phyloP scores from a whole-genome alignment of 2,329 filamentous ascomycete species.

The Neonectria faginata region DNA sequence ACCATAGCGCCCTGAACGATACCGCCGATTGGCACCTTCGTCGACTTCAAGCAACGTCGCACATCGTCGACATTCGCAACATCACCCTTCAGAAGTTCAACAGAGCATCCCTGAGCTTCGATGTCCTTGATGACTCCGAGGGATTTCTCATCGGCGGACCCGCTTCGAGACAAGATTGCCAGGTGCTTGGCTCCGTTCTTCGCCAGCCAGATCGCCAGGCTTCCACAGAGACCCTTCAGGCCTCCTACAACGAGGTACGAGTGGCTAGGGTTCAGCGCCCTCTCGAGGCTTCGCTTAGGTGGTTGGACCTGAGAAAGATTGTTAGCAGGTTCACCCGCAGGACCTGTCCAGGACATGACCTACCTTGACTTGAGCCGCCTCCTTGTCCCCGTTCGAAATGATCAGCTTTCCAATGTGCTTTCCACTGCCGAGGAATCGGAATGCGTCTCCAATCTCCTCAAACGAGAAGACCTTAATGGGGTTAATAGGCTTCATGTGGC shows the following conservation, averaged over 20 bases:
- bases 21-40: not conserved
- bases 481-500: slow-evolving; percentile 38
- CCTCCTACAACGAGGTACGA: slow-evolving; percentile 55
- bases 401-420: slow-evolving; percentile 55
- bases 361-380: slow-evolving; percentile 4
- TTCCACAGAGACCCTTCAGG: slow-evolving; percentile 51
- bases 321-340: not conserved
- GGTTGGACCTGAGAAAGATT: not conserved
- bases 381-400: slow-evolving; percentile 14
- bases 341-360: not conserved
- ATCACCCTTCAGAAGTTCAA: slow-evolving; percentile 16
- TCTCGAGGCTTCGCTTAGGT: slow-evolving; percentile 8
- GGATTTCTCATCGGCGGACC: slow-evolving; percentile 46
- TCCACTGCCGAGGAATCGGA: slow-evolving; percentile 54
- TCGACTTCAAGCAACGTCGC: slow-evolving; percentile 5
- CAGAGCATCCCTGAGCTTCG: slow-evolving; percentile 2
- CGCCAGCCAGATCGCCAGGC: slow-evolving; percentile 49
- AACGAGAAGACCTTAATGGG: slow-evolving; percentile 41
- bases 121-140: slow-evolving; percentile 12
- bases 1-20: slow-evolving; percentile 18
- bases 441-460: slow-evolving; percentile 50
- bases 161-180: slow-evolving; percentile 46
- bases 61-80: slow-evolving; percentile 9
- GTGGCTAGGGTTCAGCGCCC: not conserved
- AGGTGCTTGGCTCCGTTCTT: slow-evolving; percentile 50